Evolutionary conservation across 441 rosid species (phyloP).

Genomic region (Erodium chrysanthum): DNA sequence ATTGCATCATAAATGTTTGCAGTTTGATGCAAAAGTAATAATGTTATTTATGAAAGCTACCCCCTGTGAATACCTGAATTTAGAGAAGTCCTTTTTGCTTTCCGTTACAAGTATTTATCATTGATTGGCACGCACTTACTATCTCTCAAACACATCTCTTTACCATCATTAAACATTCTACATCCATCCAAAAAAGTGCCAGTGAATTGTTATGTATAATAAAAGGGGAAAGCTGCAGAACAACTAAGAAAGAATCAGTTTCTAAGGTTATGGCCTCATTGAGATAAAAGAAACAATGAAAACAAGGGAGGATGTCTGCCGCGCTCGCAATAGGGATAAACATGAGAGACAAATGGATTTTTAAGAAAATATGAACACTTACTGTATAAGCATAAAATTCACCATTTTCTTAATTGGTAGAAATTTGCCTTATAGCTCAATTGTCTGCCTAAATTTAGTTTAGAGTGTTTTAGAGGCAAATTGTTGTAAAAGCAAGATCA

Average conservation of each 20-base stretch:
- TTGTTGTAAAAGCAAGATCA: background rate
- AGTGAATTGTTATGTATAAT: background rate
- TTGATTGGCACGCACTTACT: background rate
- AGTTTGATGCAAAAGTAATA: background rate
- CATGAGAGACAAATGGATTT: background rate
- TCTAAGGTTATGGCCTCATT: background rate
- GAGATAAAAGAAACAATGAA: background rate
- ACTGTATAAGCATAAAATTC: conserved; percentile 1
- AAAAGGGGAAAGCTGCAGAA: background rate
- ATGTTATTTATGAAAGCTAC: background rate
- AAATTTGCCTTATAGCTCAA: background rate
- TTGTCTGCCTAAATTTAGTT: background rate
- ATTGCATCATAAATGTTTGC: background rate
- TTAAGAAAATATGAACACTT: conserved; percentile 2
- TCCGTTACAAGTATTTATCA: background rate
- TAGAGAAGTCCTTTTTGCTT: background rate
- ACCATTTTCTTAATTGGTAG: background rate
- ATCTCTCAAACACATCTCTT: background rate
- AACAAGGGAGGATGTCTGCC: background rate
- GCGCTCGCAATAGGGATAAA: background rate
- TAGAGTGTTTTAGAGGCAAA: background rate
- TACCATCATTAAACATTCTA: background rate
- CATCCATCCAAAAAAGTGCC: background rate
- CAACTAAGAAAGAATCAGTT: background rate
- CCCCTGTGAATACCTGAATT: background rate